These are phyloP conservation scores for Metschnikowia gruessii DNA, from an alignment of 805 yeast genomes.

Conservation along the genomic window DNA sequence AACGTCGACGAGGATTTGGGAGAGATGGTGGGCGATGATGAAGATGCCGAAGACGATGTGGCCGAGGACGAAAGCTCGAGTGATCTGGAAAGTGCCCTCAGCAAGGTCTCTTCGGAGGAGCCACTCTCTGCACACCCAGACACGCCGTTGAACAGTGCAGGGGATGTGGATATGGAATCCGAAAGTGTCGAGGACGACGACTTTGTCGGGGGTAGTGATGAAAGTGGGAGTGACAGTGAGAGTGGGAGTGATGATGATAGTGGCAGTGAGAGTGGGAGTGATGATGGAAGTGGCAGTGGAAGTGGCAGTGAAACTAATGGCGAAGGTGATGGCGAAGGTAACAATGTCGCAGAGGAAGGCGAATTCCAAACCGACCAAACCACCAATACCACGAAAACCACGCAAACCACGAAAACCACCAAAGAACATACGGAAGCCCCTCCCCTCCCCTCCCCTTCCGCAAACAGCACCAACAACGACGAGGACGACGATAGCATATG, in stretches of 20 bases:
- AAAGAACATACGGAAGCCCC: neutral
- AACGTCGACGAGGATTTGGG: constrained; percentile 25
- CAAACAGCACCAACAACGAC: constrained; percentile 11
- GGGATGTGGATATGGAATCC: neutral
- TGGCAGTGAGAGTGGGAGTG: constrained; percentile 23
- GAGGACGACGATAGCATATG: constrained; percentile 13
- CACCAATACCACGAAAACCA: constrained; percentile 18
- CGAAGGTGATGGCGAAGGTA: constrained; percentile 26
- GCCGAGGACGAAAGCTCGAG: neutral
- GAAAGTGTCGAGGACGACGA: constrained; percentile 2
- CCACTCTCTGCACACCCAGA: neutral
- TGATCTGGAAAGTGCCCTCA: neutral
- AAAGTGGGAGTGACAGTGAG: constrained; percentile 12
- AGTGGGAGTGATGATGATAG: constrained; percentile 22
- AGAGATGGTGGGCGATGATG: neutral
- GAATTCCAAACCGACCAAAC: no score
- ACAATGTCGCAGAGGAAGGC: constrained; percentile 28
- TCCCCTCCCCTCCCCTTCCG: no score
- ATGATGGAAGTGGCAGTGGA: constrained; percentile 9
- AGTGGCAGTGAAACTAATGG: constrained; percentile 24
- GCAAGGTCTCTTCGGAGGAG: neutral
- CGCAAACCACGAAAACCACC: no score
- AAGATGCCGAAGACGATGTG: neutral
- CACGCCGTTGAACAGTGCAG: neutral
- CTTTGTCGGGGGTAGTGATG: constrained; percentile 1